Conservation (phyloP, 768 basidiomycete species). For the Dentipellis sp. region DNA sequence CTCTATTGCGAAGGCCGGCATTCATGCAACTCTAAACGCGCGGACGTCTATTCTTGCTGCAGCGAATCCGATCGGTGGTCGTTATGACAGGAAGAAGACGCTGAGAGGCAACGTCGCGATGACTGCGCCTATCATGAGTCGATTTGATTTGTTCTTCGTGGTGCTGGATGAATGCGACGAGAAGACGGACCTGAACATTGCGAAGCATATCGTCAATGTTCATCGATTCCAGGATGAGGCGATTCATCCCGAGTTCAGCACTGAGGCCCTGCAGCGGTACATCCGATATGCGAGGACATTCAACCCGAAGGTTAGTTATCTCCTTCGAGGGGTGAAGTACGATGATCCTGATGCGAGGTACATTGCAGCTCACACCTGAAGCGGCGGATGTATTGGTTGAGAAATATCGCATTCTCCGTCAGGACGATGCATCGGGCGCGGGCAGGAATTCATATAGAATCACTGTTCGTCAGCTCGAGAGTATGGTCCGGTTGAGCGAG, state of each 20-base stretch:
- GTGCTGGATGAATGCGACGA: conserved; percentile 96
- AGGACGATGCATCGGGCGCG: conserved; percentile 85
- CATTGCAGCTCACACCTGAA: conserved; percentile 73
- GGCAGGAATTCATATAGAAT: conserved; percentile 93
- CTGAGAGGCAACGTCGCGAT: conserved; percentile 91
- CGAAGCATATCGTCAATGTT: conserved; percentile 95
- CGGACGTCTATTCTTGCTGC: conserved; percentile 96
- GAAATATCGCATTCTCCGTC: conserved; percentile 85
- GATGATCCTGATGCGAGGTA: not conserved
- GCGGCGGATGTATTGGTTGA: conserved; percentile 91
- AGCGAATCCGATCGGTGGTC: conserved; percentile 93
- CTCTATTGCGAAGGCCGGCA: conserved; percentile 97
- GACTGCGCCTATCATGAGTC: conserved; percentile 98
- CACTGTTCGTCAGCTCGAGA: conserved; percentile 95
- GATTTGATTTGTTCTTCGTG: conserved; percentile 97
- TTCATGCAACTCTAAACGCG: conserved; percentile 96
- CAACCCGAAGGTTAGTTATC: conserved; percentile 75
- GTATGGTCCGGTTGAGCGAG: conserved; percentile 96
- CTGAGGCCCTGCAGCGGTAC: conserved; percentile 92
- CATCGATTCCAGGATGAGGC: conserved; percentile 94
- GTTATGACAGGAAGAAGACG: conserved; percentile 92
- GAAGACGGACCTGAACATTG: conserved; percentile 86
- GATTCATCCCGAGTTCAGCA: conserved; percentile 94
- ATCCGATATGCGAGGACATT: conserved; percentile 97
- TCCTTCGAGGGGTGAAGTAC: not conserved